Conservation (phyloP, 768 basidiomycete species). For the Clathrus columnatus region DNA sequence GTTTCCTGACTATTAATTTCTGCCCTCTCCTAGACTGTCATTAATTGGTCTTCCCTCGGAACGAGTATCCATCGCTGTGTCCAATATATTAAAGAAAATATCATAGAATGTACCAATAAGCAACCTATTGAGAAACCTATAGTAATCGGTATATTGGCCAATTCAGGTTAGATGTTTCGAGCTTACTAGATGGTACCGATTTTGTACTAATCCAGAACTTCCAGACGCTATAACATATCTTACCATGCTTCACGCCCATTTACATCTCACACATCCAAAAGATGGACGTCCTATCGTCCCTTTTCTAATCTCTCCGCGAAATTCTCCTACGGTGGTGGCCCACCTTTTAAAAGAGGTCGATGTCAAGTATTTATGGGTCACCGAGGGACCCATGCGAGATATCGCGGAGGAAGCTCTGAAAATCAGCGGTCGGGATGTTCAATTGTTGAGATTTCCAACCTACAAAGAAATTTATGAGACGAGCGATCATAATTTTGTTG, state of each 20-base stretch:
- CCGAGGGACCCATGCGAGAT: slow-evolving; percentile 2
- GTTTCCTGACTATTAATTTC: too few species aligned
- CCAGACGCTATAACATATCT: background rate
- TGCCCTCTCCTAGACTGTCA: background rate
- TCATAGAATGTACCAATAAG: background rate
- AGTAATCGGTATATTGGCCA: background rate
- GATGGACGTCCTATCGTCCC: background rate
- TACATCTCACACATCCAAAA: background rate
- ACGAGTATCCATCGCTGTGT: background rate
- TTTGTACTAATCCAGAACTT: background rate
- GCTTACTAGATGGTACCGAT: too few species aligned
- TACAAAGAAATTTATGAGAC: slow-evolving; percentile 15
- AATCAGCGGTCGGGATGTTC: background rate
- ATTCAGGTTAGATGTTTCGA: background rate
- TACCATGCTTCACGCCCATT: background rate
- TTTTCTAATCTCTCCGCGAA: background rate
- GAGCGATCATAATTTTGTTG: slow-evolving; percentile 17
- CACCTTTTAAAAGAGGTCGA: background rate
- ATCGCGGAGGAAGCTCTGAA: slow-evolving; percentile 11
- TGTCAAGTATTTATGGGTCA: background rate
- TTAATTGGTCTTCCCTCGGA: background rate
- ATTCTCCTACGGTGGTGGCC: background rate
- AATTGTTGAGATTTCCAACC: background rate
- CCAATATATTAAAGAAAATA: background rate
- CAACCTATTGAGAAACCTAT: background rate